These are phyloP conservation scores for Kandelia obovata DNA, from an alignment of 345 rosid species.

Conservation along the genomic window DNA sequence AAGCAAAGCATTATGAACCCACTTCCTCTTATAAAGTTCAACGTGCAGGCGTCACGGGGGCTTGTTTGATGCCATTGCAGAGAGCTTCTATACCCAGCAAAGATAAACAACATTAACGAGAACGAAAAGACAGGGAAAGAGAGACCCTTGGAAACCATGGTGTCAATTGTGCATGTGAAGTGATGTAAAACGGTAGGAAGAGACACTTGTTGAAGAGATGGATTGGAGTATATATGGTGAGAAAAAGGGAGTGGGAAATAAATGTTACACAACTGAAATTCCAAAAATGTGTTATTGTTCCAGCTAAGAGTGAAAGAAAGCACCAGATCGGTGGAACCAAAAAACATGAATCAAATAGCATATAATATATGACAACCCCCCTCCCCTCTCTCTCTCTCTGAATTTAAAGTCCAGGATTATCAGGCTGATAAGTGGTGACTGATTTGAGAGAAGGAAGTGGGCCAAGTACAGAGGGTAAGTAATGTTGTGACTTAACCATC, in stretches of 20 bases:
- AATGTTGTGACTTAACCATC: slow-evolving; percentile 24
- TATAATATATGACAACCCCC: too few relatives aligned
- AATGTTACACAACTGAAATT: slow-evolving; percentile 30
- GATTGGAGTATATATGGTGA: slow-evolving; percentile 15
- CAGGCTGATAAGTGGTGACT: slow-evolving; percentile 13
- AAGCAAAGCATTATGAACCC: not conserved
- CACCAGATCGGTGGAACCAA: slow-evolving; percentile 12
- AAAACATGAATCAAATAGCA: not conserved
- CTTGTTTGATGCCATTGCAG: slow-evolving; percentile 17
- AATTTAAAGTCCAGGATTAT: slow-evolving; percentile 2
- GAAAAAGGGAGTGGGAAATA: slow-evolving; percentile 17
- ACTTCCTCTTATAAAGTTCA: not conserved
- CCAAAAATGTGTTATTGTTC: slow-evolving; percentile 28
- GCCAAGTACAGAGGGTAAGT: slow-evolving; percentile 5
- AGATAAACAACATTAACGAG: not conserved
- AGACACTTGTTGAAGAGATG: slow-evolving; percentile 10
- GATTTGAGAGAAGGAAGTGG: slow-evolving; percentile 30
- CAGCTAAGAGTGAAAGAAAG: slow-evolving; percentile 16
- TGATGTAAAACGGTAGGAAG: slow-evolving; percentile 12
- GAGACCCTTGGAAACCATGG: not conserved
- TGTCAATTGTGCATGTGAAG: slow-evolving; percentile 8
- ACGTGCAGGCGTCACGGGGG: not conserved
- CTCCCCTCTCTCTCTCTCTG: not conserved
- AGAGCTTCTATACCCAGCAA: not conserved
- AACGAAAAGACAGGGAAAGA: not conserved